Evolutionary conservation across 2,329 filamentous ascomycete species (phyloP).

Genomic region (Penicillium digitatum): DNA sequence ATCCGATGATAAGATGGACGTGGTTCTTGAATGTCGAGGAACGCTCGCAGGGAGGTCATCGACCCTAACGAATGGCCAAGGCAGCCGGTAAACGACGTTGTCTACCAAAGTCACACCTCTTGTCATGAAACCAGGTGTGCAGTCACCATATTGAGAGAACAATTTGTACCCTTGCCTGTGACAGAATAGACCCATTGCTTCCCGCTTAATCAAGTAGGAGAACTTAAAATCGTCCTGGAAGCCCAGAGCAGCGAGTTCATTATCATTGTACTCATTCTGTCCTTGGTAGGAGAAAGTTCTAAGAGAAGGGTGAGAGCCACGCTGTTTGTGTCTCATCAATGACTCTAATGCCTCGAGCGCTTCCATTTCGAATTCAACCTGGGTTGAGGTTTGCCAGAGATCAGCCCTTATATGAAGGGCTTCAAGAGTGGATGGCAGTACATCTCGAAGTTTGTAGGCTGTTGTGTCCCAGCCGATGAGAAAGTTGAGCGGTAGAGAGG

Average conservation of each 20-base stretch:
- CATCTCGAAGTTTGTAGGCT: background rate
- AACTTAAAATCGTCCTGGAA: background rate
- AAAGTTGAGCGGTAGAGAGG: background rate
- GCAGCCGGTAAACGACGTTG: background rate
- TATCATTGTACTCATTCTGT: background rate
- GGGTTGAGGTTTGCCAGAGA: background rate
- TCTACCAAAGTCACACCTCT: background rate
- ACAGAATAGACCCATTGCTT: background rate
- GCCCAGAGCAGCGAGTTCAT: background rate
- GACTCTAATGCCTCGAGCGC: background rate
- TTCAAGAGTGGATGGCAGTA: background rate
- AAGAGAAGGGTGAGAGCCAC: background rate
- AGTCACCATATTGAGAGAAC: background rate
- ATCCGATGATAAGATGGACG: background rate
- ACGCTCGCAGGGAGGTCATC: background rate
- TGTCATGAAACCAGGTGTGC: background rate
- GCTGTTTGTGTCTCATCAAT: background rate
- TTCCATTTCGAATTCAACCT: background rate
- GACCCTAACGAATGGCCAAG: background rate
- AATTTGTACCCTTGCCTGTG: background rate
- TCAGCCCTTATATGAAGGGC: background rate
- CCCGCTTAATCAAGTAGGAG: background rate
- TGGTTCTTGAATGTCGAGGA: background rate
- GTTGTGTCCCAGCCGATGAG: background rate
- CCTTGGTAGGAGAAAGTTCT: background rate